These are phyloP conservation scores for Vitis riparia DNA, from an alignment of 164 flowering plant genomes.

Conservation along the genomic window DNA sequence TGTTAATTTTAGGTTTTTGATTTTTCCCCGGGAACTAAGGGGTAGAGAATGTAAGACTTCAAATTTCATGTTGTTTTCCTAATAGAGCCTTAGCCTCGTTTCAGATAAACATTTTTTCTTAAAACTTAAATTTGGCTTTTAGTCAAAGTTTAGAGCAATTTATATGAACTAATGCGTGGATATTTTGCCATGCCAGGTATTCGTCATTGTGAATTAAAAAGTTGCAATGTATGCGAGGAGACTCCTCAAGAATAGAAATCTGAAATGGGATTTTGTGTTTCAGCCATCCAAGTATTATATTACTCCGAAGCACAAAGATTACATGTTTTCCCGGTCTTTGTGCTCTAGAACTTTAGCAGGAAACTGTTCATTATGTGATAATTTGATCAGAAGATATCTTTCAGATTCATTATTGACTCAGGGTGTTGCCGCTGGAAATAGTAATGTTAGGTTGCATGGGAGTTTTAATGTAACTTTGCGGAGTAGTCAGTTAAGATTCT, in stretches of 20 bases:
- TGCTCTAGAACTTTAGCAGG: constrained; percentile 6
- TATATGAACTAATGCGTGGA: background rate
- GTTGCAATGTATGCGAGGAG: constrained; percentile 79
- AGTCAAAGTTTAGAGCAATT: background rate
- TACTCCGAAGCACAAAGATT: constrained; percentile 24
- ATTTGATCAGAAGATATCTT: constrained; percentile 30
- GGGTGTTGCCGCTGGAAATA: constrained; percentile 9
- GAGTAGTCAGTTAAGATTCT: constrained; percentile 35
- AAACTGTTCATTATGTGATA: constrained; percentile 3
- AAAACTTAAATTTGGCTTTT: background rate
- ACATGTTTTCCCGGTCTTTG: constrained; percentile 19
- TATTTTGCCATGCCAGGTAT: background rate
- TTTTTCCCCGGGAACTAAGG: background rate
- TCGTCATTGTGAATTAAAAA: background rate
- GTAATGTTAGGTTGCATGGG: constrained; percentile 10
- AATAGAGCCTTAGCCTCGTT: background rate
- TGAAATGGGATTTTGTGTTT: constrained; percentile 40
- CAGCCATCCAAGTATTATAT: constrained; percentile 32
- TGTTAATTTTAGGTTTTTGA: background rate
- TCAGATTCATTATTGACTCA: constrained; percentile 19
- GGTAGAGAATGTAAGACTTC: background rate
- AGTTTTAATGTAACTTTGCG: constrained; percentile 23
- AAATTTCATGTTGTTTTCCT: background rate
- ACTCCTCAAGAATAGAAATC: constrained; percentile 49
- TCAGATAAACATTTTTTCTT: background rate